A percentile compares a stretch with the other conserved stretches of the same genome.
Evolutionary conservation across 2,329 filamentous ascomycete species (phyloP).

Genomic region (Ascocoryne sarcoides): DNA sequence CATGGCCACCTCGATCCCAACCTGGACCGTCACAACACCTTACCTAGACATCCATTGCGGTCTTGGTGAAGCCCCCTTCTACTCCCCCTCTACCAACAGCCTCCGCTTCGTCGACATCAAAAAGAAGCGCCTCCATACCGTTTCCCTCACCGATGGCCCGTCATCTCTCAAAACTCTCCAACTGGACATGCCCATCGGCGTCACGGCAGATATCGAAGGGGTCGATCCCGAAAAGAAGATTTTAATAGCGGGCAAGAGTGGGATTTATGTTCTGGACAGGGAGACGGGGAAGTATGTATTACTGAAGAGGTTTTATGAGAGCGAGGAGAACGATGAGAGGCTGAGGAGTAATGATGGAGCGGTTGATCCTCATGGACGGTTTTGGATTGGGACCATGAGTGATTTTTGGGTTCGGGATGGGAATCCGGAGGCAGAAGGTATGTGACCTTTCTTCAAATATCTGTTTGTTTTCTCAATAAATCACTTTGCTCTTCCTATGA

Average conservation of each 20-base stretch:
- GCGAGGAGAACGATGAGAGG: slow-evolving; percentile 29
- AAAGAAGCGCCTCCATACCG: slow-evolving; percentile 61
- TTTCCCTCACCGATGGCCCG: slow-evolving; percentile 54
- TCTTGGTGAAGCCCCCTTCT: slow-evolving; percentile 68
- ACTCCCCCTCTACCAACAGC: slow-evolving; percentile 54
- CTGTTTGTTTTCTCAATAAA: not conserved
- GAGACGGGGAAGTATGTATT: slow-evolving; percentile 45
- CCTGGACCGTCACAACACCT: slow-evolving; percentile 38
- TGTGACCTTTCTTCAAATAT: slow-evolving; percentile 9
- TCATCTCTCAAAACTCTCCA: slow-evolving; percentile 28
- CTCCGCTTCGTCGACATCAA: slow-evolving; percentile 80
- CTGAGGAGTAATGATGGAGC: slow-evolving; percentile 74
- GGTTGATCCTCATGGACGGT: slow-evolving; percentile 69
- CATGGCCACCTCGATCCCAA: slow-evolving; percentile 26
- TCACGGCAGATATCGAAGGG: slow-evolving; percentile 70
- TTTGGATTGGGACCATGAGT: slow-evolving; percentile 84
- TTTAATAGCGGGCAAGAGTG: slow-evolving; percentile 71
- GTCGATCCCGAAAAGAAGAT: slow-evolving; percentile 56
- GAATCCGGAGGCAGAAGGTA: slow-evolving; percentile 29
- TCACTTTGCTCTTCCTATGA: not conserved
- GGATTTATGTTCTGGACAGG: slow-evolving; percentile 69
- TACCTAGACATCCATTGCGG: slow-evolving; percentile 54
- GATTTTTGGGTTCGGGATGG: slow-evolving; percentile 53
- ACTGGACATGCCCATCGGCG: slow-evolving; percentile 46
- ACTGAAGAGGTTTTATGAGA: slow-evolving; percentile 38